Conservation (phyloP, 768 basidiomycete species). For the Termitomyces titanicus region DNA sequence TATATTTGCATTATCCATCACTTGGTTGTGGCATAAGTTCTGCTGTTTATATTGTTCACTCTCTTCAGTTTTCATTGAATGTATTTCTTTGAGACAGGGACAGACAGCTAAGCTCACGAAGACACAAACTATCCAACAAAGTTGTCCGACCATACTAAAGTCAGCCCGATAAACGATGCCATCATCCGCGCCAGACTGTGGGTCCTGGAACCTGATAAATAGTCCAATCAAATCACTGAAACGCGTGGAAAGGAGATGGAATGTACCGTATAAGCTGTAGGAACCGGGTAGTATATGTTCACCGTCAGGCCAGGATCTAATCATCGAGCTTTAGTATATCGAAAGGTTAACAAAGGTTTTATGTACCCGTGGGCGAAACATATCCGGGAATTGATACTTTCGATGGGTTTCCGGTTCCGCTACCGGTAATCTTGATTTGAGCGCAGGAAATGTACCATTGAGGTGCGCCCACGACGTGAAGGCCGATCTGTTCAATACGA, state of each 20-base stretch:
- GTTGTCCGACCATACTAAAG: background rate
- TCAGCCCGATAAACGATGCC: background rate
- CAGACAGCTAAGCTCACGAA: background rate
- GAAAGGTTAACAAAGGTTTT: background rate
- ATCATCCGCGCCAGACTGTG: background rate
- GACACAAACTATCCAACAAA: background rate
- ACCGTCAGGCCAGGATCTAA: conserved; percentile 36
- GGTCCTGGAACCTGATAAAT: background rate
- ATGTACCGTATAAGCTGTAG: conserved; percentile 25
- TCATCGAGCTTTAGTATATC: background rate
- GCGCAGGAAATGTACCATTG: conserved; percentile 48
- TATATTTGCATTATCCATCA: background rate
- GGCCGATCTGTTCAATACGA: conserved; percentile 34
- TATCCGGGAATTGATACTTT: conserved; percentile 49
- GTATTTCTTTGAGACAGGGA: background rate
- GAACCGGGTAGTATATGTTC: conserved; percentile 36
- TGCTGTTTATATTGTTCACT: background rate
- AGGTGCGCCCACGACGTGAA: conserved; percentile 43
- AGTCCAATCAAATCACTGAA: background rate
- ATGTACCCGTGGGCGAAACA: conserved; percentile 30
- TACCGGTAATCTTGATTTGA: conserved; percentile 39
- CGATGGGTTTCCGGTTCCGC: conserved; percentile 38
- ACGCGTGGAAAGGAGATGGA: background rate
- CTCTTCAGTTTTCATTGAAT: background rate
- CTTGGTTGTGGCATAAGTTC: background rate